Conservation (phyloP, 164 flowering plant genomes). For the Kalanchoe fedtschenkoi region DNA sequence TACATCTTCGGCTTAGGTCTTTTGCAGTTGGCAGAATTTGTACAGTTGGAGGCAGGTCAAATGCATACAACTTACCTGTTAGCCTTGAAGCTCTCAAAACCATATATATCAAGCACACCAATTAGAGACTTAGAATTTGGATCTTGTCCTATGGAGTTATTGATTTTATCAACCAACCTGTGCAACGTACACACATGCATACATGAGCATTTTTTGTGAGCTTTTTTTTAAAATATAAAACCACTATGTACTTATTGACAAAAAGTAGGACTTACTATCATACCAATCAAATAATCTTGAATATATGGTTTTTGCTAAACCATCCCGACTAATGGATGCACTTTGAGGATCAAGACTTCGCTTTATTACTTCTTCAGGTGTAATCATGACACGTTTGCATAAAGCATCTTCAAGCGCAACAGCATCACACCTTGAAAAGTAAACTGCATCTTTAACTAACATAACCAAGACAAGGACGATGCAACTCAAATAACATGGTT, state of each 20-base stretch:
- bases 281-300: constrained; percentile 56
- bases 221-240: neutral
- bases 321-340: constrained; percentile 44
- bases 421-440: constrained; percentile 36
- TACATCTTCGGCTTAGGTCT: neutral
- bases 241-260: neutral
- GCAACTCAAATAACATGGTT: neutral
- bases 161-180: constrained; percentile 75
- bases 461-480: neutral
- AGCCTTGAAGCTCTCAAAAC: constrained; percentile 71
- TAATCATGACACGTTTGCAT: constrained; percentile 51
- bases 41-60: neutral
- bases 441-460: constrained; percentile 5
- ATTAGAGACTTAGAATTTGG: constrained; percentile 48
- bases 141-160: constrained; percentile 68
- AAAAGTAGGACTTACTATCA: neutral
- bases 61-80: constrained; percentile 37
- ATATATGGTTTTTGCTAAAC: constrained; percentile 52
- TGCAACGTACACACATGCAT: constrained; percentile 3
- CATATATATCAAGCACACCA: constrained; percentile 79
- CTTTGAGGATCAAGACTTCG: constrained; percentile 47
- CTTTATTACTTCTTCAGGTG: constrained; percentile 61
- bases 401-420: constrained; percentile 44
- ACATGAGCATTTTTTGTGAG: neutral
- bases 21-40: neutral